phyloP scores from a whole-genome alignment of 495 filamentous ascomycete species.

The Echria macrotheca region DNA sequence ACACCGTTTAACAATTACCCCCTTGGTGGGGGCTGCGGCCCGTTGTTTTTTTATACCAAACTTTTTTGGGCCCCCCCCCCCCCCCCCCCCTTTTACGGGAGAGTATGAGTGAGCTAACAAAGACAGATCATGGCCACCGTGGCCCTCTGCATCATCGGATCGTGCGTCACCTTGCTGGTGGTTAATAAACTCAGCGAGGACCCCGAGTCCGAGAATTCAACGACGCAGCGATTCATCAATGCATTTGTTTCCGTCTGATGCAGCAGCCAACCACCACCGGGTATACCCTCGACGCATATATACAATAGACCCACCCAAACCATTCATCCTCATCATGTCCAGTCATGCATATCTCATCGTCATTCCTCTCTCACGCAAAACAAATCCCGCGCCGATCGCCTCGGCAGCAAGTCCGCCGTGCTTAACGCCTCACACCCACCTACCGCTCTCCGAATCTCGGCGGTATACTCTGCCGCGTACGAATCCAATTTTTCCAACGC shows the following conservation, averaged over 20 bases:
- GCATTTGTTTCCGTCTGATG: not conserved
- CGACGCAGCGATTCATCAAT: not conserved
- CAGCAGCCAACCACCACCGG: too few species aligned
- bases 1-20: too few species aligned
- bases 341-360: too few species aligned
- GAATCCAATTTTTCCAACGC: conserved; percentile 29
- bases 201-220: too few species aligned
- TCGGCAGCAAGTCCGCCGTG: conserved; percentile 16
- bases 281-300: too few species aligned
- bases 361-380: conserved; percentile 24
- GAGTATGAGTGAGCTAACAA: not conserved
- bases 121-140: conserved; percentile 60
- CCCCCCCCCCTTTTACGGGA: not conserved
- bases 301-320: not conserved
- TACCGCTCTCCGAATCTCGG: conserved; percentile 34
- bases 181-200: conserved; percentile 34
- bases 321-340: not conserved
- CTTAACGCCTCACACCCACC: conserved; percentile 33
- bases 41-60: too few species aligned
- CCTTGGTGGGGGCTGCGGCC: too few species aligned
- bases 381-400: conserved; percentile 20
- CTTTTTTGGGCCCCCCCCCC: not conserved
- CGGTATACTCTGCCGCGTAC: conserved; percentile 34
- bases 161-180: conserved; percentile 55
- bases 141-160: conserved; percentile 71